Evolutionary conservation across 2,329 filamentous ascomycete genomes (phyloP), one percentile per base, ranked within the genome.

Genomic region (Penicillium sp.): DNA sequence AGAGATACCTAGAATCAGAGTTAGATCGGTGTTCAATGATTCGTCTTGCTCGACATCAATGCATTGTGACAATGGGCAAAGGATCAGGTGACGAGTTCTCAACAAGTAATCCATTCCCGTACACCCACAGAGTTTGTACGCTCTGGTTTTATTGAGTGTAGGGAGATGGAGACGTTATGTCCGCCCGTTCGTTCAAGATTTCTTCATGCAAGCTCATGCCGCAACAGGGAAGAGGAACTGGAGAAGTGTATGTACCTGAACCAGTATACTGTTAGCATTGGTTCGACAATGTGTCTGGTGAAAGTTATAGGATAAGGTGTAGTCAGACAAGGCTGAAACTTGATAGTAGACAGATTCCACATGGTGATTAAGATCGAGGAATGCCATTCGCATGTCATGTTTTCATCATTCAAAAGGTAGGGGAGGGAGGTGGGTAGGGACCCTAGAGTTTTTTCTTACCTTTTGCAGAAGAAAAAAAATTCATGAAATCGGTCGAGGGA

Each of bases 311-410:
- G 50, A 45, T 40, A 39, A 47, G 53, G 40, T 52, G 43, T 53
- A 64, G 71, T 83, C 81, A 83, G 80, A 83, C 81, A 83, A 83
- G 81, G 81, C 81, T 83, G 81, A 83, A 83, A 83, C 81, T 84
- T 81, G 69, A 75, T 68, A 63, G 71, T 62, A 60, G 76, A 82
- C 79, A 80, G 75, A 76, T 80, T 83, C 80, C 77, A 82, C 80
- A 83, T 77, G 71, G 68, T 74, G 70, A 73, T 37, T 83, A 79
- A 77, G 81, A 74, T 79, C 78, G 81, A 83, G 81, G 81, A 83
- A 83, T 83, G 80, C 81, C 81, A 37, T 80, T 81, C 78, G 77
- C 78, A 69, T 81, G 80, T 83, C 80, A 71, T 74, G 70, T 70
- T 69, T 77, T 83, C 80, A 83, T 83, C 81, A 83, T 72, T 68